Evolutionary conservation across 2,329 filamentous ascomycete species (phyloP), one percentile per base, ranked within the genome.

Genomic region (Fusarium ramigenum): DNA sequence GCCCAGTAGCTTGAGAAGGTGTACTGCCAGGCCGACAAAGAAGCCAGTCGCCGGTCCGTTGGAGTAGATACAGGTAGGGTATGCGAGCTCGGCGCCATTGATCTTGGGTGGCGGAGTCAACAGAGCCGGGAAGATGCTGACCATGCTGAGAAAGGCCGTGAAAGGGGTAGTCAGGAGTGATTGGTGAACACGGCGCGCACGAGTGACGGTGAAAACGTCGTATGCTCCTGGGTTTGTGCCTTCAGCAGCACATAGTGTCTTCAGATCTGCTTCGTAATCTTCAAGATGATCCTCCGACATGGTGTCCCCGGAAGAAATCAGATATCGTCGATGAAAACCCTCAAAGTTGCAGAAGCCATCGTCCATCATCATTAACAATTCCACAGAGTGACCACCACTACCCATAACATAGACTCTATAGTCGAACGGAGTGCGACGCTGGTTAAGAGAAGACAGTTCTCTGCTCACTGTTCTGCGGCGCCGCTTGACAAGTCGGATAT

Each of bases 371-470:
- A n/a, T n/a, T n/a, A n/a, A n/a, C n/a, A n/a, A n/a, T n/a, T n/a
- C n/a, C n/a, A n/a, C n/a, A n/a, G n/a, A n/a, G n/a, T 99, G 96
- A 2, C 96, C 96, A 37, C 96, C 96, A 6, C 93, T 97, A 59
- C 96, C 96, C 30, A 98, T 92, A 32, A 98, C 91, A 72, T 97
- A 89, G 37, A 97, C 85, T 60, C 95, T 85, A 81, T 95, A 88
- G 32, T 83, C 83, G 7, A 77, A 74, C 6, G 46, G 30, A 11
- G 37, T 67, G 28, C 60, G 56, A 28, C 63, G 68, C 5, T 50
- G 53, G 11, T 36, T 37, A 3, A 15, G 25, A 23, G 47, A 30
- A 39, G 52, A 50, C 21, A 64, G 9, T 78, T 79, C 23, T 78
- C 70, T 28, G 46, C 37, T 11, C 42, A 50, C 63, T n/a, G 43